Percentiles rank a stretch among this genome's conserved stretches.
Conservation (phyloP, 768 basidiomycete species). For the Infundibulicybe gibba region DNA sequence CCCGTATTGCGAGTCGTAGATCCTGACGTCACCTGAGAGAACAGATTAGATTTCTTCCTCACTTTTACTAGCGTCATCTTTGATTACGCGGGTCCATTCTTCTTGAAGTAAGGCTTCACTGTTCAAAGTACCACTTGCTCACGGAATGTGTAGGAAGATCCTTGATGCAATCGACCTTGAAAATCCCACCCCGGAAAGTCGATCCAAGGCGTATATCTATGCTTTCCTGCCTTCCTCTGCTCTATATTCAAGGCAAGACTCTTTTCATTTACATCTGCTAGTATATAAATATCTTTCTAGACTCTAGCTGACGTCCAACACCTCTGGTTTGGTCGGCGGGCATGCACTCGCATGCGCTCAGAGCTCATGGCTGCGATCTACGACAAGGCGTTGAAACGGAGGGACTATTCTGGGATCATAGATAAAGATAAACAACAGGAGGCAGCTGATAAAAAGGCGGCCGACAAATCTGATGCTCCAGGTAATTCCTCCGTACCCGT, state of each 20-base stretch:
- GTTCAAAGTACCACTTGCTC: constrained; percentile 2
- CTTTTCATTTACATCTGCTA: not conserved
- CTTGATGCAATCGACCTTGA: constrained; percentile 27
- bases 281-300: constrained; percentile 16
- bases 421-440: constrained; percentile 31
- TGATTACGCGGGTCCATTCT: constrained; percentile 81
- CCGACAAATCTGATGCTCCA: constrained; percentile 1
- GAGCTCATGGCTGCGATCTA: constrained; percentile 87
- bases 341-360: constrained; percentile 62
- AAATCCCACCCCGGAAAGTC: constrained; percentile 44
- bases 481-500: too few relatives aligned
- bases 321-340: constrained; percentile 78
- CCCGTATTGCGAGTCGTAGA: not conserved
- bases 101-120: constrained; percentile 58
- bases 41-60: constrained; percentile 59
- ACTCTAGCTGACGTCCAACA: constrained; percentile 70
- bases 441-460: constrained; percentile 14
- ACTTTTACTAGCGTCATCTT: constrained; percentile 70
- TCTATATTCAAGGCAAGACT: constrained; percentile 48
- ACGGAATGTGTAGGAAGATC: constrained; percentile 29
- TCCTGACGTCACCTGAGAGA: too few relatives aligned
- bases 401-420: constrained; percentile 78
- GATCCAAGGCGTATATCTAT: constrained; percentile 68
- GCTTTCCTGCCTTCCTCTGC: constrained; percentile 73
- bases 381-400: constrained; percentile 81